Evolutionary conservation across 1,284 basidiomycete species (phyloP), one percentile per base, ranked within the genome.

Genomic region (Marasmius sp.): DNA sequence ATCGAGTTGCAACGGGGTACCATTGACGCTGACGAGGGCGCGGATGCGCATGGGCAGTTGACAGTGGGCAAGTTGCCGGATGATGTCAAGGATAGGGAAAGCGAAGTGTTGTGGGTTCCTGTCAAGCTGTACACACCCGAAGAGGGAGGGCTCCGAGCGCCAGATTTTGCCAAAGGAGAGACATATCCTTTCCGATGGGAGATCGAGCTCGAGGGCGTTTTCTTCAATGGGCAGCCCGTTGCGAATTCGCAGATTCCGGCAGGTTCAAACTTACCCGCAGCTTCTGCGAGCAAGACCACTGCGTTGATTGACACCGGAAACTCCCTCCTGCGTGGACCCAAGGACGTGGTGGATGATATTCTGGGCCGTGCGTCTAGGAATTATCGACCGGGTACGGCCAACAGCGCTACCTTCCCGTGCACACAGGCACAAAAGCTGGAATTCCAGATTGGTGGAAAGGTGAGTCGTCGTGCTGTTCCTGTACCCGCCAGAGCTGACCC

Each of bases 401-500:
- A 74, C 22, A 64, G 64, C 27, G 56, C 55, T 61, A 72, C 74
- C 45, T 87, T 89, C 72, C 77, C 85, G 9, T 71, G 75, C 68
- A 43, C 68, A 1, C 72, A 74, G 6, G 78, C 85, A 1, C 88
- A 88, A 65, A 82, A 71, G 2, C 72, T 90, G 20, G 73, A 78
- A 0, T 91, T 88, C 72, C 74, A 85, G 65, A 87, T 91, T 56
- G 85, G 83, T 27, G 88, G 88, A 2, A 78, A 76, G 66, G 66
- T 76, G 56, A 55, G 11, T 51, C 7, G 27, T 33, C 10, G 3
- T 16, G 33, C 11, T 6, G 38, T 16, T 53, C 16, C 16, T 22
- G 54, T 20, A 27, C 27, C 37, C 18, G 4, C 5, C 55, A 37
- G 38, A 3, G n/a, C 43, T 41, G 37, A 45, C 9, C n/a, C 27